These are phyloP conservation scores for Macrophomina pseudophaseolina DNA, from an alignment of 2,329 filamentous ascomycete genomes.

Conservation along the genomic window DNA sequence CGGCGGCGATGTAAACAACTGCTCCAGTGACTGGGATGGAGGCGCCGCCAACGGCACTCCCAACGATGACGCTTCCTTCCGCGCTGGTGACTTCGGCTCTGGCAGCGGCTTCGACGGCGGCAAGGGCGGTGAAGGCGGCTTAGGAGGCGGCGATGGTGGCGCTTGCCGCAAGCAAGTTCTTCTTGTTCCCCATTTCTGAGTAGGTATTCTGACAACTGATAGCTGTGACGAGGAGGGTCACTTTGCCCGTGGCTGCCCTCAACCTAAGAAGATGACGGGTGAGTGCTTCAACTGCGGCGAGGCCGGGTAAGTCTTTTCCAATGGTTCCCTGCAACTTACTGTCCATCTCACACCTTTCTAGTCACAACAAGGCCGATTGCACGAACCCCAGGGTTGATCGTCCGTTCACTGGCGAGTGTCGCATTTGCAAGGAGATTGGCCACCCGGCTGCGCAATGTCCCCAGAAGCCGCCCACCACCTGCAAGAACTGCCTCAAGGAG, in stretches of 20 bases:
- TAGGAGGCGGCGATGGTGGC: conserved; percentile 13
- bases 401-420: conserved; percentile 63
- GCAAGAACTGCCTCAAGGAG: conserved; percentile 59
- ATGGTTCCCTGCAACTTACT: conserved; percentile 24
- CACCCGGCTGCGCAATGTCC: conserved; percentile 69
- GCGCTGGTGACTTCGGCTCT: conserved; percentile 1
- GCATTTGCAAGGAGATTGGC: conserved; percentile 59
- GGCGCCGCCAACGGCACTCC: neutral
- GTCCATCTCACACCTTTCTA: conserved; percentile 31
- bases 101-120: conserved; percentile 12
- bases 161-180: conserved; percentile 26
- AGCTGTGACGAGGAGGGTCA: conserved; percentile 52
- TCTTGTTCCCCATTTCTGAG: neutral
- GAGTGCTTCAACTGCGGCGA: conserved; percentile 67
- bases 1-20: neutral
- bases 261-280: conserved; percentile 48
- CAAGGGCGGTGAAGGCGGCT: conserved; percentile 3
- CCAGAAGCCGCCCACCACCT: conserved; percentile 57
- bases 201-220: conserved; percentile 34
- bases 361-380: conserved; percentile 69
- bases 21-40: neutral
- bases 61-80: conserved; percentile 12
- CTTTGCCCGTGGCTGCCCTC: conserved; percentile 56
- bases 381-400: conserved; percentile 59
- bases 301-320: conserved; percentile 47